phyloP scores from a whole-genome alignment of 768 basidiomycete genomes.

The Lyophyllum decastes region DNA sequence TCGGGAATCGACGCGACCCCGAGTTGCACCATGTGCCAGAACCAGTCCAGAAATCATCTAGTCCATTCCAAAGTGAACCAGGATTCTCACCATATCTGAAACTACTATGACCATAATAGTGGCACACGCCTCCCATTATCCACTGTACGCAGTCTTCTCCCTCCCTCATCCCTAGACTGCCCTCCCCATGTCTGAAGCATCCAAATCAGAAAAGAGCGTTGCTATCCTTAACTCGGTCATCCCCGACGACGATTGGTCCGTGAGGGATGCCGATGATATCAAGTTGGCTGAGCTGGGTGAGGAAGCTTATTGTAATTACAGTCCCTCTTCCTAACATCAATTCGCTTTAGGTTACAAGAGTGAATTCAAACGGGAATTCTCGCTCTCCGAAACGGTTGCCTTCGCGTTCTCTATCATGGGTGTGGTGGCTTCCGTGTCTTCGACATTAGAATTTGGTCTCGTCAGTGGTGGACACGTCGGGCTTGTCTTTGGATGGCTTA shows the following conservation, averaged over 20 bases:
- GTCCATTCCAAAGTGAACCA: too few species aligned
- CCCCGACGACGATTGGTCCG: not conserved
- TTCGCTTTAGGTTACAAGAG: conserved; percentile 45
- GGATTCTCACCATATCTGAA: too few species aligned
- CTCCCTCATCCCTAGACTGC: too few species aligned
- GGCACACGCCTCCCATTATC: too few species aligned
- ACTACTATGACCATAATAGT: too few species aligned
- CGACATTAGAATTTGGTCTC: conserved; percentile 65
- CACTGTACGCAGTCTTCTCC: too few species aligned
- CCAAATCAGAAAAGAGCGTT: not conserved
- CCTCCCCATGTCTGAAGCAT: not conserved
- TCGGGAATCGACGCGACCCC: too few species aligned
- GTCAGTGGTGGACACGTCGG: conserved; percentile 74
- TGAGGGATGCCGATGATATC: conserved; percentile 47
- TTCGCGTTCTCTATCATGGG: conserved; percentile 77
- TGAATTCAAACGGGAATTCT: conserved; percentile 76
- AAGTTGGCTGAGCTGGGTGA: conserved; percentile 63
- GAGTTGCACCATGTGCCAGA: too few species aligned
- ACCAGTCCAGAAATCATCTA: too few species aligned
- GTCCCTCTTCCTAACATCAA: not conserved
- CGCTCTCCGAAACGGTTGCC: conserved; percentile 64
- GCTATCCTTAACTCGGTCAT: not conserved
- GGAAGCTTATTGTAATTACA: not conserved
- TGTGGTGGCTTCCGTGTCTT: conserved; percentile 67
- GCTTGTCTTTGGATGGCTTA: conserved; percentile 77